Evolutionary conservation across 768 basidiomycete genomes (phyloP), one percentile per base, ranked within the genome.

Genomic region (Leccinellum rugosiceps): DNA sequence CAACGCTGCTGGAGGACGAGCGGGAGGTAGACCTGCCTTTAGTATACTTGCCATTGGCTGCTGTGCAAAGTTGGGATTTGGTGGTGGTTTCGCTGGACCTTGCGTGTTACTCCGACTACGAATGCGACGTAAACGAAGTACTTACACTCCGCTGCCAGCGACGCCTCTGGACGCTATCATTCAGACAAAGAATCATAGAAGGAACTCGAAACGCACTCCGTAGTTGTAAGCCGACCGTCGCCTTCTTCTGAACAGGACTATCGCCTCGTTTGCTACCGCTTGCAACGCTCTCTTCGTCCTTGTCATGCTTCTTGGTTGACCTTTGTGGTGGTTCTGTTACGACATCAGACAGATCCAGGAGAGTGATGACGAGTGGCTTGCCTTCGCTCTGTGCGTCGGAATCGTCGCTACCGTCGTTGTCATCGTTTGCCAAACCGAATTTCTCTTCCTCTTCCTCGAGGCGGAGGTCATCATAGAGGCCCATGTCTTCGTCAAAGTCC

Each of bases 381-480:
- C 90, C 87, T 81, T 92, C 91, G 61, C 88, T 87, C 50, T 77
- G 77, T 63, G 80, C 75, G 71, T 94, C 81, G 31, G 88, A 92
- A 38, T 87, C 89, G 59, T 93, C 90, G 53, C 83, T 88, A 15
- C 6, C 63, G 10, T 90, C 87, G 30, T 93, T 86, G 15, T 93
- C 85, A 52, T 86, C 85, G 57, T 72, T 77, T 53, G 82, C 83
- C 44, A 91, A 77, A 55, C 91, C 90, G 68, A 94, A 94, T 68
- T 91, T 89, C 76, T 94, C 94, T 68, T 98, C 96, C 72, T 97
- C 94, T 68, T 97, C 96, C 64, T 97, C 92, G 47, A 99, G 87
- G 66, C 92, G 92, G 59, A 99, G 91, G 15, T 98, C 97, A 65
- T 98, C 97, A 67, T 99, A 99, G 51, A 99, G 90, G 48, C 92